These are phyloP conservation scores for Xylaria sp. DNA, from an alignment of 2,329 filamentous ascomycete genomes.

Conservation along the genomic window DNA sequence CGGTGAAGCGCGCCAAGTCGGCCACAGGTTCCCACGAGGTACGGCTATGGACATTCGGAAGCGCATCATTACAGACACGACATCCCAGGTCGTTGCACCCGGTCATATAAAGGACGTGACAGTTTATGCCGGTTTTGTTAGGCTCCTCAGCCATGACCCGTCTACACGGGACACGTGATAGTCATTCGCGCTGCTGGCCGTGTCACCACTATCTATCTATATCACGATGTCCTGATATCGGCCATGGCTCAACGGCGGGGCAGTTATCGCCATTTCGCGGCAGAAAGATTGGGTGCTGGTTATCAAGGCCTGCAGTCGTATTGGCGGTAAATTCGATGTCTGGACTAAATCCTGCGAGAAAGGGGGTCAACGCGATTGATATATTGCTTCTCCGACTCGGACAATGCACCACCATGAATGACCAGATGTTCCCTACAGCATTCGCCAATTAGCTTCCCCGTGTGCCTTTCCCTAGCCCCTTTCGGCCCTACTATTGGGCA, in stretches of 20 bases:
- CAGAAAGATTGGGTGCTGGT: slow-evolving; percentile 2
- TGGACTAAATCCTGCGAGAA: slow-evolving; percentile 11
- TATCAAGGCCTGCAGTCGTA: slow-evolving; percentile 25
- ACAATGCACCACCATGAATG: slow-evolving; percentile 5
- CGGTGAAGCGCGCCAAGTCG: slow-evolving; percentile 11
- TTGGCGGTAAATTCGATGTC: slow-evolving; percentile 18
- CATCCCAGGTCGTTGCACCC: not conserved
- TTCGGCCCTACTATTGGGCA: slow-evolving; percentile 36
- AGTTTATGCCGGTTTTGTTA: slow-evolving; percentile 1
- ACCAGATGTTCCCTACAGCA: slow-evolving; percentile 15
- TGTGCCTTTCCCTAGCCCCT: slow-evolving; percentile 14
- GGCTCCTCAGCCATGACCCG: not conserved
- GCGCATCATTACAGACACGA: slow-evolving; percentile 3
- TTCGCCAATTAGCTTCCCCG: slow-evolving; percentile 27
- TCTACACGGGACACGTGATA: slow-evolving; percentile 6
- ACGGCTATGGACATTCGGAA: slow-evolving; percentile 7
- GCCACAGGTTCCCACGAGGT: slow-evolving; percentile 5
- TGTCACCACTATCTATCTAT: not conserved
- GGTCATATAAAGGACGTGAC: slow-evolving; percentile 14
- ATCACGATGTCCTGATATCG: slow-evolving; percentile 10
- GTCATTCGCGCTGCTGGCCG: not conserved
- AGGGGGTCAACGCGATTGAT: slow-evolving; percentile 9
- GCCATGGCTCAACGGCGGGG: not conserved
- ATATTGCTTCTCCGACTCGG: slow-evolving; percentile 25
- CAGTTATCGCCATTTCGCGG: not conserved